Evolutionary conservation across 345 rosid genomes (phyloP), one percentile per base, ranked within the genome.

Genomic region (Punica granatum): DNA sequence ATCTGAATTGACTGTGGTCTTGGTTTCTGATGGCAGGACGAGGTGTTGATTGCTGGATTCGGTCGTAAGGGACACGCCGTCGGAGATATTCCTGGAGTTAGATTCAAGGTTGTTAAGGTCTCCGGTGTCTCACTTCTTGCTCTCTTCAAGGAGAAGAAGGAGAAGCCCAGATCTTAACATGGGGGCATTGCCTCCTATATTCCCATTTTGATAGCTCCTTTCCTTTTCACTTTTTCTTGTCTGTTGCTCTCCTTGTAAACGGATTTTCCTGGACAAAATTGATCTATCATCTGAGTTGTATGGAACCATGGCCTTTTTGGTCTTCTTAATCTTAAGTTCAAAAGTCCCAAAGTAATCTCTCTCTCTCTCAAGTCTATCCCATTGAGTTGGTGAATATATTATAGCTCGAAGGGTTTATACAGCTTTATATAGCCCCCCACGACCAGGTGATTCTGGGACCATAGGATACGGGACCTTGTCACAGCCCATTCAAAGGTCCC

Each of bases 11-110:
- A 12, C 44, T 23, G 15, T 6, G 59, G 25, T 49, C 67, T 33
- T 5, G 19, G 26, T 13, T n/a, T 35, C 9, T 0, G 21, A 18
- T 16, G 33, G 64, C 70, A 81, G 94, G 91, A 81, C 69, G 89
- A 88, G 54, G 94, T 86, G 39, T 74, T 78, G 79, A 81, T 81
- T 68, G 91, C 89, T 35, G 90, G 90, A 73, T 86, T 86, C 65
- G 88, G 88, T 19, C 79, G 90, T 5, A 86, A 86, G 77, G 93
- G 90, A 4, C 92, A 83, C 39, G 92, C 90, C 0, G 90, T 88
- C 6, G 90, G 90, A 66, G 94, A 88, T 84, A 86, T 86, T 83
- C 91, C 88, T 0, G 88, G 88, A 60, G 91, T 86, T 65, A 67
- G 70, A 44, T 67, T 67, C 62, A 67, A 67, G 43, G 70, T 67